A percentile compares a stretch with the other conserved stretches of the same genome.
phyloP scores from a whole-genome alignment of 768 basidiomycete genomes.

The Boletus rex-veris region DNA sequence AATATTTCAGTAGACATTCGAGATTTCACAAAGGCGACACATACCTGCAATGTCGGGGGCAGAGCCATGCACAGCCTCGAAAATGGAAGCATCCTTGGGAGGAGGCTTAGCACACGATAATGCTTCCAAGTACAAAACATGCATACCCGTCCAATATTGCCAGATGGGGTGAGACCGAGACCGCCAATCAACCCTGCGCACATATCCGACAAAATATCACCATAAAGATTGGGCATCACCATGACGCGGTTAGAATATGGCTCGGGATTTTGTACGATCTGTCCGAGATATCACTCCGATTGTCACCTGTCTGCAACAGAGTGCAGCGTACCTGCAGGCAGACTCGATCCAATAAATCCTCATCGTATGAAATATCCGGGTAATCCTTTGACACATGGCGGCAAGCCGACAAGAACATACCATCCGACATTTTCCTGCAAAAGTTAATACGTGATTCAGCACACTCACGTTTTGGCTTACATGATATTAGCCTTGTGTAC shows the following conservation, averaged over 20 bases:
- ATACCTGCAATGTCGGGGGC: slow-evolving; percentile 97
- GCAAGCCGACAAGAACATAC: slow-evolving; percentile 98
- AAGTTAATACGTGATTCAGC: slow-evolving; percentile 12
- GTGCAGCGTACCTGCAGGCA: slow-evolving; percentile 71
- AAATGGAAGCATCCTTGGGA: slow-evolving; percentile 91
- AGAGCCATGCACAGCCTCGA: slow-evolving; percentile 98
- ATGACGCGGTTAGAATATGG: slow-evolving; percentile 97
- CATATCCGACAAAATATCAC: slow-evolving; percentile 96
- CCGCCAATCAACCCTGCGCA: slow-evolving; percentile 98
- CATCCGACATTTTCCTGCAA: slow-evolving; percentile 98
- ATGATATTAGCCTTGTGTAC: slow-evolving; percentile 99
- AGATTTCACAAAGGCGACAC: slow-evolving; percentile 16
- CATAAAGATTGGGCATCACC: slow-evolving; percentile 99
- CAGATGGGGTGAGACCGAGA: slow-evolving; percentile 93
- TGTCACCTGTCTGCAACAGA: background rate
- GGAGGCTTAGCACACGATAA: slow-evolving; percentile 15
- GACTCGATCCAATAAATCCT: slow-evolving; percentile 94
- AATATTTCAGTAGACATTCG: slow-evolving; percentile 3
- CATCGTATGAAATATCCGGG: slow-evolving; percentile 91
- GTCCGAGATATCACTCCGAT: background rate
- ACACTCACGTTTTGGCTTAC: slow-evolving; percentile 42
- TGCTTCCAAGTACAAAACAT: slow-evolving; percentile 1
- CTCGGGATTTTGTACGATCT: slow-evolving; percentile 90
- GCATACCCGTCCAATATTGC: slow-evolving; percentile 90
- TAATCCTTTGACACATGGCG: slow-evolving; percentile 94